Base-by-base conservation (phyloP, 2,329 filamentous ascomycete species). In the Talaromyces sp. region DNA sequence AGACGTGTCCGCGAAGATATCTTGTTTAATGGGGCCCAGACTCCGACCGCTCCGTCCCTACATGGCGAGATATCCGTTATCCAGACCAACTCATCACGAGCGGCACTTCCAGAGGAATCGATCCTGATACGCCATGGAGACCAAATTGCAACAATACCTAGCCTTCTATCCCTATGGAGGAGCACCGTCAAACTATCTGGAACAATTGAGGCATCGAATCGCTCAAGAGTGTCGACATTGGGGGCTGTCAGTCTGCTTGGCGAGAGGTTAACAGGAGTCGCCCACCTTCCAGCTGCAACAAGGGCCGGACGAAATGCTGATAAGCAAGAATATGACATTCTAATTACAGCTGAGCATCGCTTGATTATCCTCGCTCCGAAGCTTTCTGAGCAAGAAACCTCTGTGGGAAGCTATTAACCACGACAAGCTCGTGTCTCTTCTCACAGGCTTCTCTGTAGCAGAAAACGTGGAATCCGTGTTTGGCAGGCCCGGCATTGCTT, bases 1-100 rank as follows among this genome's bases (percentile, higher is more conserved):
- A 76, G 78, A 56, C 77, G 78, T 30, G 66, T 78, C 6, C 76
- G 77, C 16, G 78, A 81, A 68, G 78, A 79, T 47, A 73, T 75
- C 0, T 70, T 81, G 18, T 71, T 79, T 51, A 77, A 77, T 61
- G 79, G 78, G 16, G 67, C 70, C 0, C 63, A 69, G 54, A 68
- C 67, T 18, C 61, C 64, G 16, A 64, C 70, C 42, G 68, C 67
- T 33, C 71, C 71, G 10, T 76, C 73, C 2, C 66, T 74, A 16
- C 68, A 70, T n/a, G 79, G 79, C 14, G 70, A 74, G 14, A 77
- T 81, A 30, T 77, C 73, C 12, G 73, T 81, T 23, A 72, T 71
- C 23, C 73, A 76, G 60, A 74, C 68, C 5, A 76, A 71, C 60
- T 68, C 73, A 5, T 71, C 71, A 14, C 69, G 69, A 57, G 73